Evolutionary conservation across 2,329 filamentous ascomycete species (phyloP).

Genomic region (Cercospora janseana): DNA sequence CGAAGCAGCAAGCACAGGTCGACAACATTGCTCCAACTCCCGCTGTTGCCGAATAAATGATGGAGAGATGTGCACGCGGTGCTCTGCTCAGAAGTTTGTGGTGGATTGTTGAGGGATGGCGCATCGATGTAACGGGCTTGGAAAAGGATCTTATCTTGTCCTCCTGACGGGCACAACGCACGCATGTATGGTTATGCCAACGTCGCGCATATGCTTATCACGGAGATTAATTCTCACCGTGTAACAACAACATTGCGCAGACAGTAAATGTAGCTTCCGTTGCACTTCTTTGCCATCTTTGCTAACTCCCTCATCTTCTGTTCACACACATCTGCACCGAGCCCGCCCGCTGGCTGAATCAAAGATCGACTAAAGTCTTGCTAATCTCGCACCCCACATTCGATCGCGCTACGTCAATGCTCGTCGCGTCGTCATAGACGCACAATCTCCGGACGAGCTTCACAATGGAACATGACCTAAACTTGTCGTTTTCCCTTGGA

Average conservation of each 20-base stretch:
- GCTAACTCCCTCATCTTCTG: conserved; percentile 2
- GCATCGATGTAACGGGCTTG: conserved; percentile 11
- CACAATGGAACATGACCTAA: conserved; percentile 17
- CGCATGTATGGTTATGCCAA: background rate
- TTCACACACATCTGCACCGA: background rate
- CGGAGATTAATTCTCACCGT: conserved; percentile 13
- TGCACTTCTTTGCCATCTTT: too few species aligned
- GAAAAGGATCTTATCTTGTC: conserved; percentile 1
- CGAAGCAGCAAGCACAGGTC: conserved; percentile 5
- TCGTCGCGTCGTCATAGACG: conserved; percentile 19
- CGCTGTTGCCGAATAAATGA: too few species aligned
- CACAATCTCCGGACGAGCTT: conserved; percentile 4
- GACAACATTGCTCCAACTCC: too few species aligned
- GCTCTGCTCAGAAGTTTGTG: background rate
- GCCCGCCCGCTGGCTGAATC: conserved; percentile 1
- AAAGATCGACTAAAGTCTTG: conserved; percentile 7
- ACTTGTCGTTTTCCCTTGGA: conserved; percentile 17
- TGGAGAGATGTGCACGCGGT: too few species aligned
- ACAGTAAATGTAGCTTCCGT: conserved; percentile 2
- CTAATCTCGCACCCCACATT: conserved; percentile 9
- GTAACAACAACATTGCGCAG: conserved; percentile 8
- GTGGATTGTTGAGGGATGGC: background rate
- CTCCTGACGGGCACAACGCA: conserved; percentile 4
- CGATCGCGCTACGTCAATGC: conserved; percentile 3
- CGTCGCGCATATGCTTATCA: background rate